Base-by-base conservation (phyloP, 768 basidiomycete species). In the Phaffia tasmanica region DNA sequence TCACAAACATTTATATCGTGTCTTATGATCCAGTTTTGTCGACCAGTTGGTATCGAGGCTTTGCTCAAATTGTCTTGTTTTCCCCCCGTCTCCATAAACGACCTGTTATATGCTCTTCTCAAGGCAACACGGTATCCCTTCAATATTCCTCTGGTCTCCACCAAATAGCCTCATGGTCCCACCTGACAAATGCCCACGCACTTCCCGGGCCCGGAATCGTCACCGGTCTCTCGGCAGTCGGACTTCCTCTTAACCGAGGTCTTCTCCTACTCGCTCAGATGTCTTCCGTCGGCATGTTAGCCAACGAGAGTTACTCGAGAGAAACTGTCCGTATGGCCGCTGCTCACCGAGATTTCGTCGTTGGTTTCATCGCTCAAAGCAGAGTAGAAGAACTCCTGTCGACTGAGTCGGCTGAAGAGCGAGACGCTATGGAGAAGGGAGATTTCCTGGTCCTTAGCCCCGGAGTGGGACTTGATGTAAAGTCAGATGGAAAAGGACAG, bases 121-220 rank as follows among this genome's bases (percentile, higher is more conserved):
- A 48, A 99, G 95, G 95, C 54, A 97, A 97, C 78, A 98, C 95
- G 9, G 95, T 98, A 67, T 84, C 86, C 9, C 79, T 97, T 27
- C 95, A 99, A 75, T 99, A 99, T 78, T 87, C 89, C 1, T 83
- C 85, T 50, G 95, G 95, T 23, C 81, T 92, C 18, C 87, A 97
- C 79, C 88, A 85, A 73, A 98, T 98, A 74, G 86, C 94, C 42
- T 85, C 81, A 57, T 99, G 95, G 95, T 83, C 95, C 15, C 90
- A 99, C 73, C 84, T 99, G 73, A 97, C 92, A 61, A 98, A 99
- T 75, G 95, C 95, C 1, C 95, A 98, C 76, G 84, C 87, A 14
- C 85, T 98, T 47, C 92, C 95, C 2, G 95, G 95, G n/a, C 90
- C 92, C 3, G 91, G 91, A 18, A 85, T 98, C 70, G 82, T 99